Percentiles rank a stretch among this genome's conserved stretches.
phyloP scores from a whole-genome alignment of 2,329 filamentous ascomycete species.

The Aspergillus awamori region DNA sequence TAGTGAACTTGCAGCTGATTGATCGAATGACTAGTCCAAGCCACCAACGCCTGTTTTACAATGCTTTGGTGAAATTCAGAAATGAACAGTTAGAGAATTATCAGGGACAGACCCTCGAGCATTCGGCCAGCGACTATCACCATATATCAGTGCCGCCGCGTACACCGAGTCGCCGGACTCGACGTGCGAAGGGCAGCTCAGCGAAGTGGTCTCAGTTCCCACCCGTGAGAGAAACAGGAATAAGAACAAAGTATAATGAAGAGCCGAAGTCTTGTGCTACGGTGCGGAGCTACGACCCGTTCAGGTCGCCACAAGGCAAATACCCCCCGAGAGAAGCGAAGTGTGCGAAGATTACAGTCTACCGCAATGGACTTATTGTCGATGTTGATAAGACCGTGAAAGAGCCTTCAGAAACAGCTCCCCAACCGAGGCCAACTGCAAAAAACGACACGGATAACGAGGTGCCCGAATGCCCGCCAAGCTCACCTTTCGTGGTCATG shows the following conservation, averaged over 20 bases:
- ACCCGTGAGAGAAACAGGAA: constrained; percentile 54
- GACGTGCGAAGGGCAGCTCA: constrained; percentile 13
- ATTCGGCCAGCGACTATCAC: constrained; percentile 90
- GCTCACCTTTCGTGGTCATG: constrained; percentile 37
- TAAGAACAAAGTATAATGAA: constrained; percentile 54
- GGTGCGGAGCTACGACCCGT: constrained; percentile 79
- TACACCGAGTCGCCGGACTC: constrained; percentile 31
- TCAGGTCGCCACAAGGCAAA: constrained; percentile 67
- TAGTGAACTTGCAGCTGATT: constrained; percentile 4
- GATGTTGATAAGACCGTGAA: constrained; percentile 12
- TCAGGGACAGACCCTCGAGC: constrained; percentile 70
- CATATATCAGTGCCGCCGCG: constrained; percentile 58
- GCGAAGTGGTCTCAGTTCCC: constrained; percentile 30
- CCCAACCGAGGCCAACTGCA: constrained; percentile 23
- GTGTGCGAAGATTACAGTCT: constrained; percentile 69
- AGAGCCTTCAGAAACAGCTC: constrained; percentile 12
- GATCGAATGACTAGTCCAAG: constrained; percentile 61
- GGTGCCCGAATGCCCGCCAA: constrained; percentile 18
- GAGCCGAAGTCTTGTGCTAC: constrained; percentile 47
- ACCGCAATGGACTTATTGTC: constrained; percentile 49
- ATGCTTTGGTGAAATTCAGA: constrained; percentile 77
- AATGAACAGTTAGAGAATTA: constrained; percentile 88
- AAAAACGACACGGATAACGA: constrained; percentile 23
- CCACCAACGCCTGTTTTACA: constrained; percentile 93
- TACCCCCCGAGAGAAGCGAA: constrained; percentile 53